Base-by-base conservation (phyloP, 495 filamentous ascomycete genomes). In the Hapsidospora chrysogenum region DNA sequence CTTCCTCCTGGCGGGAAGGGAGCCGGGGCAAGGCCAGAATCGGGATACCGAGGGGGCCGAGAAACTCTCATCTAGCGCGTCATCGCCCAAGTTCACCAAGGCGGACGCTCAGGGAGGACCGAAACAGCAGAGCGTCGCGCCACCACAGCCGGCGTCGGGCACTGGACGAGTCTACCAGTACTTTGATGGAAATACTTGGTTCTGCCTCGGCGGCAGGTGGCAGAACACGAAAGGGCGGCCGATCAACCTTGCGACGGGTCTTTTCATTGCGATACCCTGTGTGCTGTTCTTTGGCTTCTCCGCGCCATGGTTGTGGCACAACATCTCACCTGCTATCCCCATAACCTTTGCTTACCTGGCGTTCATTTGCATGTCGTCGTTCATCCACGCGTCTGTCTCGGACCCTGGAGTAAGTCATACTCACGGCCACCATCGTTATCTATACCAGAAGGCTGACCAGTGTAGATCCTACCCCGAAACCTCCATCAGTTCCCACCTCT, bases 271-370 rank as follows among this genome's bases (percentile, higher is more conserved):
- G 19, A 42, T 93, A 19, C 92, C 92, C 2, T 63, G 70, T 19
- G 66, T 70, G 18, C 63, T 97, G 27, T 97, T 93, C 58, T 82
- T 93, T 54, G 69, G 56, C 27, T 93, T 75, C 49, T 94, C 85
- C 38, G 89, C 78, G 14, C 74, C 86, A 33, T 97, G 81, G 74
- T 50, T 95, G 32, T 96, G 86, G 84, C 65, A 74, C 45, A 70
- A 95, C 46, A 68, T 93, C 44, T 93, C 85, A 11, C 89, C 89
- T 9, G 87, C 84, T 25, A 77, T 97, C 49, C 89, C 92, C 30
- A 72, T 96, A 41, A 49, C 85, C 21, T 96, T 87, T 56, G 86
- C 74, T 32, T 97, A 96, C 50, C 41, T 94, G 4, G 92, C 86
- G 46, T 81, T 78, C 47, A 60, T 97, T 16, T 89, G 80, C 54